phyloP scores from a whole-genome alignment of 768 basidiomycete genomes.

The Boletales sp. region DNA sequence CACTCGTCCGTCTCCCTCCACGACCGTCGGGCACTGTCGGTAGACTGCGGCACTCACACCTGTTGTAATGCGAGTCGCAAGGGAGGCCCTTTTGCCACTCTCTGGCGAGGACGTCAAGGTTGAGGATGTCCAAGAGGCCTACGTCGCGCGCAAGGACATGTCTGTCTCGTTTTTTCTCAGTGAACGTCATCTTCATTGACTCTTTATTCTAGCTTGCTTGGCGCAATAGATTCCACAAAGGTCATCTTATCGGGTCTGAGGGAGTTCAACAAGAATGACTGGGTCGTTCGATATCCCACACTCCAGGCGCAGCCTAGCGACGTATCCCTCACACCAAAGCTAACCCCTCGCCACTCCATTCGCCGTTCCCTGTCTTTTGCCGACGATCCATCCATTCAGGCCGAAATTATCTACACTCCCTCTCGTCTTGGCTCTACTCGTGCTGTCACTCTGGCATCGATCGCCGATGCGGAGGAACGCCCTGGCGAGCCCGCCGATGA shows the following conservation, averaged over 20 bases:
- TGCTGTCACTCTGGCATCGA: conserved; percentile 56
- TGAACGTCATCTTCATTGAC: background rate
- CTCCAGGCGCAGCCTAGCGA: conserved; percentile 46
- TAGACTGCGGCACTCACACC: conserved; percentile 1
- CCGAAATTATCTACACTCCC: conserved; percentile 60
- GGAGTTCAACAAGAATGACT: conserved; percentile 79
- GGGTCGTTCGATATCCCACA: conserved; percentile 87
- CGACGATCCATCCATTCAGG: conserved; percentile 69
- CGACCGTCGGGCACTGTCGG: background rate
- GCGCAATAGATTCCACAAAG: conserved; percentile 72
- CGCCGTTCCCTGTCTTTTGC: conserved; percentile 80
- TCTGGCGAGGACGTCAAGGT: conserved; percentile 40
- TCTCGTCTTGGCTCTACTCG: conserved; percentile 48
- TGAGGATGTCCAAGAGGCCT: conserved; percentile 75
- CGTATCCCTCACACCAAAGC: conserved; percentile 24
- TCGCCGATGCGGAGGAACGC: conserved; percentile 44
- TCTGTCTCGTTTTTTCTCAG: conserved; percentile 32
- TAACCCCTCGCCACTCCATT: conserved; percentile 36
- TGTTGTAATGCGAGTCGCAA: conserved; percentile 11
- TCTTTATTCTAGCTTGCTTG: conserved; percentile 43
- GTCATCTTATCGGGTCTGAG: conserved; percentile 65
- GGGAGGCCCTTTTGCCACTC: conserved; percentile 12
- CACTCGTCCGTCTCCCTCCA: background rate
- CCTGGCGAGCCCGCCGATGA: conserved; percentile 11
- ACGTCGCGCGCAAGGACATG: conserved; percentile 74